A percentile compares a stretch with the other conserved stretches of the same genome.
Conservation (phyloP, 805 yeast species). For the Brettanomyces custersianus region DNA sequence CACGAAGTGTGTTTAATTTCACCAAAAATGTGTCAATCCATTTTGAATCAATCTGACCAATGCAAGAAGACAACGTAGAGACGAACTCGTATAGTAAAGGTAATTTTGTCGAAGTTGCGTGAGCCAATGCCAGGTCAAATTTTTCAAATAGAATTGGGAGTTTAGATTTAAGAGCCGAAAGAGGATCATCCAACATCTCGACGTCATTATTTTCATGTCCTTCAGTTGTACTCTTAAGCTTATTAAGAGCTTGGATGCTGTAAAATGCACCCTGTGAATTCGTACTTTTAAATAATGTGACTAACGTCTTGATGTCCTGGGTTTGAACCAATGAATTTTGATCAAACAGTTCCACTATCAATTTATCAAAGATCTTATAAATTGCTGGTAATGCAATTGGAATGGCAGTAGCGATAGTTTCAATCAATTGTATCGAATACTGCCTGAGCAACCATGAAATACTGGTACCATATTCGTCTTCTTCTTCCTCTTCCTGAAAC, state of each 20-base stretch:
- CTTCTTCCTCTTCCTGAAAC: constrained; percentile 35
- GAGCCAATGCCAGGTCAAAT: constrained; percentile 10
- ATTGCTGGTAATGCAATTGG: constrained; percentile 29
- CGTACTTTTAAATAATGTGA: constrained; percentile 28
- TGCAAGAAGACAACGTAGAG: constrained; percentile 18
- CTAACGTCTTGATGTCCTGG: constrained; percentile 38
- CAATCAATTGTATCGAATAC: constrained; percentile 36
- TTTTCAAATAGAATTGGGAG: constrained; percentile 11
- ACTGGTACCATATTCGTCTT: constrained; percentile 30
- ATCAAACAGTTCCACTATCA: constrained; percentile 33
- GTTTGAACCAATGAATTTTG: constrained; percentile 40
- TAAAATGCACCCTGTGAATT: constrained; percentile 24
- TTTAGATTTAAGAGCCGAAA: constrained; percentile 8
- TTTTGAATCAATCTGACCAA: constrained; percentile 17
- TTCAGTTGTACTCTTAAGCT: constrained; percentile 13
- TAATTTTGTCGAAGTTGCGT: background rate
- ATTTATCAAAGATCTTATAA: constrained; percentile 21
- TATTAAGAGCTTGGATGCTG: constrained; percentile 18
- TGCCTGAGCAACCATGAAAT: constrained; percentile 56
- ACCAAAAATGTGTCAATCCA: constrained; percentile 13
- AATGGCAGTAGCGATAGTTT: constrained; percentile 28
- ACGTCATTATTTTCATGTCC: constrained; percentile 30
- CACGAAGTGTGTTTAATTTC: constrained; percentile 13
- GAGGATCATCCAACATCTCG: constrained; percentile 29
- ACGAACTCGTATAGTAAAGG: constrained; percentile 17